Base-by-base conservation (phyloP, 768 basidiomycete species). In the Hemileccinum rubropunctum region DNA sequence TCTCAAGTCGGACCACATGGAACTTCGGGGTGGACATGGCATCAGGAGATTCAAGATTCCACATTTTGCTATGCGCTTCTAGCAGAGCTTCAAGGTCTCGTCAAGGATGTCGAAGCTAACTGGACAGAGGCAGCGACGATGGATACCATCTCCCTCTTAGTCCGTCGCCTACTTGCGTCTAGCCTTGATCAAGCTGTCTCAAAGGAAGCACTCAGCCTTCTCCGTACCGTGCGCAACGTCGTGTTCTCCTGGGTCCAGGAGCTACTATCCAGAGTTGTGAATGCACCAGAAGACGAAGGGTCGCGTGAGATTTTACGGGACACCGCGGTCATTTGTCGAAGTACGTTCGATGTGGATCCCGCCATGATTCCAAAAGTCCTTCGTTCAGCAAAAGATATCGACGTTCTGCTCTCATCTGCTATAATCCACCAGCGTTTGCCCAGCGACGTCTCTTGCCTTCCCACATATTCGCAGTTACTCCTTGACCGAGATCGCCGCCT, bases 201-300 rank as follows among this genome's bases (percentile, higher is more conserved):
- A 8, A 3, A 32, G 12, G 64, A 45, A 6, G 59, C 55, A 4
- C 57, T 58, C 32, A 7, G 0, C 2, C 56, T 75, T 26, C 61
- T 76, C 30, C 59, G 54, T 6, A 41, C 45, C 13, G 64, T 68
- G 26, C 68, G 76, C 14, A 15, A 32, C 7, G 62, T 61, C 12
- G 52, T 68, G 3, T 65, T 67, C 32, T 17, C 48, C n/a, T 78
- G 76, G 76, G 64, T 72, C 39, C 39, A 48, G 10, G 56, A 76
- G 17, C 51, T 75, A 4, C 43, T 53, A 3, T 9, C 42, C 3
- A 64, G 60, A 20, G 54, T 69, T 3, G 45, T 59, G 21, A 17
- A 3, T 11, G 35, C 52, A 11, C 36, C 13, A 0, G 43, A 42
- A 11, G 45, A 46, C 6, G 45, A 54, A 3, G 51, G 53, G 3